A percentile compares a stretch with the other conserved stretches of the same genome.
phyloP scores from a whole-genome alignment of 139 green algal species.

The Coccomyxa sp. region DNA sequence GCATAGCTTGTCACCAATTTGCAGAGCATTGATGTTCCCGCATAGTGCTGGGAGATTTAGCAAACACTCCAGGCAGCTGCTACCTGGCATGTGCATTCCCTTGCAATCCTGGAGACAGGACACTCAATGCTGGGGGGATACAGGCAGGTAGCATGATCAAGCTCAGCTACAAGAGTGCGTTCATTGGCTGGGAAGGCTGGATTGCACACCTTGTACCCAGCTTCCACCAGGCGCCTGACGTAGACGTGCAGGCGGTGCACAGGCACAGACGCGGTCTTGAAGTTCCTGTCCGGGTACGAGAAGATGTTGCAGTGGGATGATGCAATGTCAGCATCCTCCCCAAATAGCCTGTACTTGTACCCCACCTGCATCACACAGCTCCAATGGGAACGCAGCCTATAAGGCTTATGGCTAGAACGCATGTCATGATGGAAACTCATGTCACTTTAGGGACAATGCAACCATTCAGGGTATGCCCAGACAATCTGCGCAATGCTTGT shows the following conservation, averaged over 20 bases:
- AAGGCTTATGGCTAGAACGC: background rate
- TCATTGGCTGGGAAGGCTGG: background rate
- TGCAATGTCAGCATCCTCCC: slow-evolving; percentile 76
- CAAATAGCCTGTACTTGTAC: slow-evolving; percentile 86
- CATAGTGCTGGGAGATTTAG: background rate
- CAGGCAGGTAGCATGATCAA: background rate
- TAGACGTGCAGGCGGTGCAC: slow-evolving; percentile 78
- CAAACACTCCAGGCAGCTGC: background rate
- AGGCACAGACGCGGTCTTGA: slow-evolving; percentile 73
- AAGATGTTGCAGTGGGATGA: slow-evolving; percentile 48
- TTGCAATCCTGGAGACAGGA: too few relatives aligned
- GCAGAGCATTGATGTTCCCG: background rate
- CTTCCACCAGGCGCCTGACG: slow-evolving; percentile 73
- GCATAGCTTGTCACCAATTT: background rate
- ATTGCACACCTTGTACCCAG: slow-evolving; percentile 63
- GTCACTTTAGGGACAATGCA: background rate
- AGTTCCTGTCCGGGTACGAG: slow-evolving; percentile 70
- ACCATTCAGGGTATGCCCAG: background rate
- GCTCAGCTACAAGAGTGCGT: background rate
- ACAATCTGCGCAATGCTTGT: too few relatives aligned
- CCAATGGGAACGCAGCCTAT: background rate
- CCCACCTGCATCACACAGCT: slow-evolving; percentile 45
- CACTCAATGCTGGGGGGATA: too few relatives aligned
- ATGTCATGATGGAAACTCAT: background rate
- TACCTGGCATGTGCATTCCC: too few relatives aligned